These are phyloP conservation scores for Suhomyces panamericanus DNA, from an alignment of 1,139 yeast genomes.

Conservation along the genomic window DNA sequence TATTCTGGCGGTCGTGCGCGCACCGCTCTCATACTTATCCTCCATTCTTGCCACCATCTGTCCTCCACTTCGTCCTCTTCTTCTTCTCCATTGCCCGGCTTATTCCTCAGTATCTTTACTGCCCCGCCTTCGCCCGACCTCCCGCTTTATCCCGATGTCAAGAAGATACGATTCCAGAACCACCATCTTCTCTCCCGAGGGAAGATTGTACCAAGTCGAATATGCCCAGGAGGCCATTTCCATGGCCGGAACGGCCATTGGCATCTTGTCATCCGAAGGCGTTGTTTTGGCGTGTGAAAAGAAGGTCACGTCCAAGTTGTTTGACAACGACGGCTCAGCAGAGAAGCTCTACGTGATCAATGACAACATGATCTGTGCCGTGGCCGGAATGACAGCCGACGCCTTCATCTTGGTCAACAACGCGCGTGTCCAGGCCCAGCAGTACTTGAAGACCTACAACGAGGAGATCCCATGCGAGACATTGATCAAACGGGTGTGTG, in stretches of 20 bases:
- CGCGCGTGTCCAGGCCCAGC: slow-evolving; percentile 86
- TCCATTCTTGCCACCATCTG: slow-evolving; percentile 7
- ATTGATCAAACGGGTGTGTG: slow-evolving; percentile 85
- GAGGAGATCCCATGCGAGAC: slow-evolving; percentile 92
- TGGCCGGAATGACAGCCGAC: slow-evolving; percentile 98
- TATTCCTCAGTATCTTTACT: background rate
- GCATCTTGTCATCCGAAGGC: slow-evolving; percentile 88
- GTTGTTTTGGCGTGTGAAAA: slow-evolving; percentile 96
- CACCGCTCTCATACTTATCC: background rate
- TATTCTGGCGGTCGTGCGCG: background rate
- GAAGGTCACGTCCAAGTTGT: slow-evolving; percentile 85
- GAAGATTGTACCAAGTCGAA: slow-evolving; percentile 93
- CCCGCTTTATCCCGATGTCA: slow-evolving; percentile 30
- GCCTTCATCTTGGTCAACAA: slow-evolving; percentile 88
- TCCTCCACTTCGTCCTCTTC: slow-evolving; percentile 1
- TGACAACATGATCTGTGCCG: slow-evolving; percentile 84
- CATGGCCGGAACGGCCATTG: slow-evolving; percentile 97
- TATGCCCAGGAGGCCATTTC: slow-evolving; percentile 97
- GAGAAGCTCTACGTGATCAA: slow-evolving; percentile 88
- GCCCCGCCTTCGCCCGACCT: background rate
- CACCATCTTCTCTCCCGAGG: slow-evolving; percentile 97
- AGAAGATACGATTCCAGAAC: slow-evolving; percentile 89
- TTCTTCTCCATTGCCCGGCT: background rate
- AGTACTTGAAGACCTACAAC: slow-evolving; percentile 78
- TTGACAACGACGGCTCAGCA: slow-evolving; percentile 91